phyloP scores from a whole-genome alignment of 148 eudicot species.

The Euryodendron excelsum region DNA sequence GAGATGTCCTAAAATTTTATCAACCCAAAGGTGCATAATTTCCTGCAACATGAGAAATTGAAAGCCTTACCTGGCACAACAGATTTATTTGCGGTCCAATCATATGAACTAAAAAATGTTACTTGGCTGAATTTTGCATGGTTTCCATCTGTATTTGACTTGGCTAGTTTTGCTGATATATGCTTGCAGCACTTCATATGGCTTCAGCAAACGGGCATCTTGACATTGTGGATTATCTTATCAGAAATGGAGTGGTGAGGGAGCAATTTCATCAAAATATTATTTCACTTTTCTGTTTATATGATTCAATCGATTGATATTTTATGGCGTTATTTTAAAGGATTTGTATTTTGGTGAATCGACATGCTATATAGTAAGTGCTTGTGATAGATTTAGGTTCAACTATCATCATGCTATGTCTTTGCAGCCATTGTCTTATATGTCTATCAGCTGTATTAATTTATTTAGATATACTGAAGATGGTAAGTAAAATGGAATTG shows the following conservation, averaged over 20 bases:
- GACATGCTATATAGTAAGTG: neutral
- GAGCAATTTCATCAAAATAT: neutral
- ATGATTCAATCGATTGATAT: neutral
- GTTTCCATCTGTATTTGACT: constrained; percentile 6
- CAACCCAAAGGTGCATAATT: neutral
- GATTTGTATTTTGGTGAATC: neutral
- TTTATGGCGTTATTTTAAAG: neutral
- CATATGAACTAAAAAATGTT: neutral
- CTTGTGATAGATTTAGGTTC: neutral
- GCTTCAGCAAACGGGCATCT: constrained; percentile 94
- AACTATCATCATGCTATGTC: neutral
- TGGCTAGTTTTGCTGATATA: constrained; percentile 3
- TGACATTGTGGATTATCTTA: constrained; percentile 68
- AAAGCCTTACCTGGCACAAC: neutral
- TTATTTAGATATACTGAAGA: neutral
- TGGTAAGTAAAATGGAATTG: neutral
- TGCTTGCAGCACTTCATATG: constrained; percentile 90
- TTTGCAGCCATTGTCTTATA: neutral
- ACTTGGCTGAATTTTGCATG: neutral
- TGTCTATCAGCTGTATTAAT: neutral
- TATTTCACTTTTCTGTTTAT: neutral
- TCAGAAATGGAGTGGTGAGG: constrained; percentile 77
- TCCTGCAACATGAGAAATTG: neutral
- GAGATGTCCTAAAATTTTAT: neutral
- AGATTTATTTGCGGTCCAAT: neutral